These are phyloP conservation scores for Bretziella fagacearum DNA, from an alignment of 2,329 filamentous ascomycete genomes.

Conservation along the genomic window DNA sequence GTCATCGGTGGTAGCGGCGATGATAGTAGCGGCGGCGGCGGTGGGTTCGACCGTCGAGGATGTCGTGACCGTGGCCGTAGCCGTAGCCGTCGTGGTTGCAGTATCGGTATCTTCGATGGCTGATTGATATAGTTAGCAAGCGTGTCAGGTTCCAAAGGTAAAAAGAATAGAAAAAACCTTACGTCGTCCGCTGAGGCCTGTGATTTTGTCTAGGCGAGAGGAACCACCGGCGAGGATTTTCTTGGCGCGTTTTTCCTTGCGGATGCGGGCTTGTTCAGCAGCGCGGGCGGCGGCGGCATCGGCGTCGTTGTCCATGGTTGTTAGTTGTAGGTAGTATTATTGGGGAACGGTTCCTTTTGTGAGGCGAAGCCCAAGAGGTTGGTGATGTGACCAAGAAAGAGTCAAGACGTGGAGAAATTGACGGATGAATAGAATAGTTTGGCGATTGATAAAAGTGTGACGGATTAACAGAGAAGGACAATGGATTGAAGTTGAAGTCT, in stretches of 20 bases:
- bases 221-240: slow-evolving; percentile 60
- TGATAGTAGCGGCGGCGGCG: slow-evolving; percentile 16
- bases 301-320: slow-evolving; percentile 18
- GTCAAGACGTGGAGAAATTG: no score
- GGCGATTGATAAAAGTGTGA: no score
- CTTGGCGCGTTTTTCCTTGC: slow-evolving; percentile 63
- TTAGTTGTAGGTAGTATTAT: neutral
- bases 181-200: slow-evolving; percentile 26
- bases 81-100: no score
- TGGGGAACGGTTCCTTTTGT: slow-evolving; percentile 11
- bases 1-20: slow-evolving; percentile 29
- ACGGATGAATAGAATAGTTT: no score
- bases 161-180: slow-evolving; percentile 1
- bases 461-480: no score
- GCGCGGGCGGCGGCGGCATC: slow-evolving; percentile 36
- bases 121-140: no score
- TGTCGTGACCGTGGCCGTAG: slow-evolving; percentile 19
- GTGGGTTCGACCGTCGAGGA: slow-evolving; percentile 18
- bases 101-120: neutral
- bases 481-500: no score
- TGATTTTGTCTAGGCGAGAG: slow-evolving; percentile 57
- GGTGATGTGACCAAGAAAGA: no score
- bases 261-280: slow-evolving; percentile 51
- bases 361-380: neutral
- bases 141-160: no score